Percentiles rank a stretch among this genome's conserved stretches.
Evolutionary conservation across 1,139 yeast species (phyloP).

Genomic region (Blastobotrys apis): DNA sequence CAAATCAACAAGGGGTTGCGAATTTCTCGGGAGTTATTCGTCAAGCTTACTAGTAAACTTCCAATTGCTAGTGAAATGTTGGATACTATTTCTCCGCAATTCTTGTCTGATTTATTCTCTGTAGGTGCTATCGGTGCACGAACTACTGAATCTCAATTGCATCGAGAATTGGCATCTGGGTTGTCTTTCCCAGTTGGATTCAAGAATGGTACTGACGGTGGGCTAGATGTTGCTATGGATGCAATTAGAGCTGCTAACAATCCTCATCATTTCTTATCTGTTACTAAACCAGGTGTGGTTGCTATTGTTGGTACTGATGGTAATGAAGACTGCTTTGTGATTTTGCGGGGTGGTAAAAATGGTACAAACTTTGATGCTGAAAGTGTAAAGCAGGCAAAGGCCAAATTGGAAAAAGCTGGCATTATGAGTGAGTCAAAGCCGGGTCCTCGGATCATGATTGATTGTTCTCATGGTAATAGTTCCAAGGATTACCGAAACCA

Average conservation of each 20-base stretch:
- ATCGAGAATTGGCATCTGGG: slow-evolving; percentile 93
- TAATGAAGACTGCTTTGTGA: slow-evolving; percentile 83
- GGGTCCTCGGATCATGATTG: slow-evolving; percentile 77
- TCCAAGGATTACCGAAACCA: slow-evolving; percentile 86
- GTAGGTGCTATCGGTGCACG: slow-evolving; percentile 98
- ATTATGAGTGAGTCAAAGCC: slow-evolving; percentile 43
- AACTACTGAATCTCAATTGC: slow-evolving; percentile 95
- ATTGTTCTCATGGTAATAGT: slow-evolving; percentile 96
- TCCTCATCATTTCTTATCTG: slow-evolving; percentile 91
- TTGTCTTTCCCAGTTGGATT: slow-evolving; percentile 95
- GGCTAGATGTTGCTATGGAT: slow-evolving; percentile 85
- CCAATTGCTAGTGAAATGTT: slow-evolving; percentile 98
- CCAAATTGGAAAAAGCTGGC: slow-evolving; percentile 55
- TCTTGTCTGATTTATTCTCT: slow-evolving; percentile 81
- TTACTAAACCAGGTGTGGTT: slow-evolving; percentile 90
- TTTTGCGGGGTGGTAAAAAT: slow-evolving; percentile 90
- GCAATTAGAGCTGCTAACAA: slow-evolving; percentile 90
- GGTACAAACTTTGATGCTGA: slow-evolving; percentile 86
- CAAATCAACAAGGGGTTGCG: slow-evolving; percentile 91
- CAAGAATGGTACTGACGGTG: slow-evolving; percentile 96
- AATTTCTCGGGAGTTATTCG: slow-evolving; percentile 81
- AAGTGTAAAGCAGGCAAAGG: slow-evolving; percentile 65
- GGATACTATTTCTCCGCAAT: slow-evolving; percentile 95
- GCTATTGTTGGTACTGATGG: slow-evolving; percentile 96
- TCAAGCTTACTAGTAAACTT: slow-evolving; percentile 69